Percentiles rank a stretch among this genome's conserved stretches.
Evolutionary conservation across 164 flowering plant genomes (phyloP).

Genomic region (Chloranthus sessilifolius): DNA sequence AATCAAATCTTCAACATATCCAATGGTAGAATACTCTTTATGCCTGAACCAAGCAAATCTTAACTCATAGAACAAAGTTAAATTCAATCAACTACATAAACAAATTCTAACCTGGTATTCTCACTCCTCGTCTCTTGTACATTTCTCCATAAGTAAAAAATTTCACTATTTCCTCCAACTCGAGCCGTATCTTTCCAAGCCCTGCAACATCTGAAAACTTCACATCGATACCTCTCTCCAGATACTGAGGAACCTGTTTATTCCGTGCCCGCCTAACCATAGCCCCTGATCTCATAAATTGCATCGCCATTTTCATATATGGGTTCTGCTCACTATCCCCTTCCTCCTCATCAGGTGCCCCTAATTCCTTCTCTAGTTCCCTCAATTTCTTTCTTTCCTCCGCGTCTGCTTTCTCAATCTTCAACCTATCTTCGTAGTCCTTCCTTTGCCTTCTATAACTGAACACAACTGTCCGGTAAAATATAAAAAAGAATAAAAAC

Average conservation of each 20-base stretch:
- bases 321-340: slow-evolving; percentile 46
- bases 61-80: background rate
- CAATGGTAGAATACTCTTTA: background rate
- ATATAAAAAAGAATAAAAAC: slow-evolving; percentile 55
- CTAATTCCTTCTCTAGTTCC: slow-evolving; percentile 65
- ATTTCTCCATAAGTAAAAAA: slow-evolving; percentile 95
- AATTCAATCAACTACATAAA: background rate
- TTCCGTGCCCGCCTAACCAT: slow-evolving; percentile 63
- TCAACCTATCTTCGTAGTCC: slow-evolving; percentile 89
- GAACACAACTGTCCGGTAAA: slow-evolving; percentile 65
- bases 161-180: slow-evolving; percentile 95
- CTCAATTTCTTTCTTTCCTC: slow-evolving; percentile 85
- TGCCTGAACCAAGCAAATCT: background rate
- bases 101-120: slow-evolving; percentile 67
- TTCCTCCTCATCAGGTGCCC: slow-evolving; percentile 49
- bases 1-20: background rate
- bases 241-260: slow-evolving; percentile 62
- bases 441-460: slow-evolving; percentile 66
- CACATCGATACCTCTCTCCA: slow-evolving; percentile 85
- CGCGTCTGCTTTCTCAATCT: slow-evolving; percentile 87
- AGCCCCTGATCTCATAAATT: slow-evolving; percentile 94
- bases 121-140: slow-evolving; percentile 90
- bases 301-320: slow-evolving; percentile 64
- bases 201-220: slow-evolving; percentile 97
- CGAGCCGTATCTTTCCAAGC: slow-evolving; percentile 86